Evolutionary conservation across 768 basidiomycete species (phyloP).

Genomic region (Ramaria rubella): DNA sequence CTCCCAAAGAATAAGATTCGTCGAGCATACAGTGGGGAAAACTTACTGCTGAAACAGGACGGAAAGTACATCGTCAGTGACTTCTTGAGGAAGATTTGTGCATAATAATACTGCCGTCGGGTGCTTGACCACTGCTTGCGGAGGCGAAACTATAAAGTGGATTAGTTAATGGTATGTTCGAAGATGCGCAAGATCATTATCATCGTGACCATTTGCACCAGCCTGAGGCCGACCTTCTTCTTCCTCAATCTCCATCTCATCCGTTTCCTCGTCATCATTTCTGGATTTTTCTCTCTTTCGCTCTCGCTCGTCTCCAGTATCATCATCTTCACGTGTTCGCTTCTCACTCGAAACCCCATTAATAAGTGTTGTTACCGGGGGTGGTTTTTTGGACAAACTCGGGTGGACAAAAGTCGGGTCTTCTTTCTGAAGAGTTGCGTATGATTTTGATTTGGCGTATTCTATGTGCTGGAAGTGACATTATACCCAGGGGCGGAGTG

Average conservation of each 20-base stretch:
- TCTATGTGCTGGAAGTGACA: slow-evolving; percentile 60
- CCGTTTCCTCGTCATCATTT: slow-evolving; percentile 64
- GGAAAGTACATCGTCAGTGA: slow-evolving; percentile 77
- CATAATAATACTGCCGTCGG: slow-evolving; percentile 62
- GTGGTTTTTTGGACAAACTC: slow-evolving; percentile 43
- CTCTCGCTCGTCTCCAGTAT: slow-evolving; percentile 45
- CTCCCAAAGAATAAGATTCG: background rate
- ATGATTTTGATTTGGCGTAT: slow-evolving; percentile 86
- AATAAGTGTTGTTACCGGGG: slow-evolving; percentile 6
- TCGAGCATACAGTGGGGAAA: background rate
- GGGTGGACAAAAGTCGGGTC: slow-evolving; percentile 80
- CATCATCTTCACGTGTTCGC: slow-evolving; percentile 57
- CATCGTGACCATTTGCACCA: slow-evolving; percentile 37
- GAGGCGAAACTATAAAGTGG: slow-evolving; percentile 20
- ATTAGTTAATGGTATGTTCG: slow-evolving; percentile 24
- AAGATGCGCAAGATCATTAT: slow-evolving; percentile 36
- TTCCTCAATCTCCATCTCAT: slow-evolving; percentile 94
- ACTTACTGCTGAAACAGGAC: slow-evolving; percentile 91
- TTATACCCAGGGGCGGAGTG: slow-evolving; percentile 1
- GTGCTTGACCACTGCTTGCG: slow-evolving; percentile 46
- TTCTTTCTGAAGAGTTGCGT: slow-evolving; percentile 72
- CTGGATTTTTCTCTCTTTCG: slow-evolving; percentile 66
- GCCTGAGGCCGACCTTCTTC: slow-evolving; percentile 42
- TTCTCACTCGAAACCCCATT: slow-evolving; percentile 38
- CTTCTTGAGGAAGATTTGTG: slow-evolving; percentile 86